A percentile compares a stretch with the other conserved stretches of the same genome.
Conservation (phyloP, 495 filamentous ascomycete genomes). For the Daldinia concentrica region DNA sequence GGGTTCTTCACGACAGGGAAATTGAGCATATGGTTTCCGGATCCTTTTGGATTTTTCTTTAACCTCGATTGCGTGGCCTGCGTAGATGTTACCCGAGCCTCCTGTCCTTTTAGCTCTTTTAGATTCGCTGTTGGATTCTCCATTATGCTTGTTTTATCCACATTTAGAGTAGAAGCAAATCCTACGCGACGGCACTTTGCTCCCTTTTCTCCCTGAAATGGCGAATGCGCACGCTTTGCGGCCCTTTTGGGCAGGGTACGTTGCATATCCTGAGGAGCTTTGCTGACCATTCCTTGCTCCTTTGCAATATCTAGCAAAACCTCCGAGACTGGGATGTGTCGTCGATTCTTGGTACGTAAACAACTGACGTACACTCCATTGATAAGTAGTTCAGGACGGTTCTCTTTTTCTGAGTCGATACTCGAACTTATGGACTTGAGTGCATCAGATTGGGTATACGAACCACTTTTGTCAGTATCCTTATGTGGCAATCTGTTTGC, state of each 20-base stretch:
- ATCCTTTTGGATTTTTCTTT: conserved; percentile 34
- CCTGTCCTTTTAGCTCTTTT: not conserved
- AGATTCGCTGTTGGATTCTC: conserved; percentile 1
- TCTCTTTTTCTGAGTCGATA: conserved; percentile 7
- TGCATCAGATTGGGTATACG: not conserved
- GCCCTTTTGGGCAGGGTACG: conserved; percentile 4
- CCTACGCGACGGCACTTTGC: conserved; percentile 42
- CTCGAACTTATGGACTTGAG: not conserved
- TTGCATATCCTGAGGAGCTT: conserved; percentile 24
- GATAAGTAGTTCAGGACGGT: conserved; percentile 12
- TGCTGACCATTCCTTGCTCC: conserved; percentile 52
- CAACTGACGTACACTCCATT: conserved; percentile 41
- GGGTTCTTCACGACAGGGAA: conserved; percentile 86
- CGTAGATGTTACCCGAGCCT: conserved; percentile 18
- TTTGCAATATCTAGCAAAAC: conserved; percentile 37
- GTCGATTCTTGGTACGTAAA: conserved; percentile 30
- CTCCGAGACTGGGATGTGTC: conserved; percentile 30
- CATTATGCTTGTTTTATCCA: not conserved
- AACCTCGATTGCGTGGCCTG: conserved; percentile 32
- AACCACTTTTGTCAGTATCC: not conserved
- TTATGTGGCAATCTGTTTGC: not conserved
- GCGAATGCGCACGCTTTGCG: conserved; percentile 28
- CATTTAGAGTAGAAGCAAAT: conserved; percentile 13
- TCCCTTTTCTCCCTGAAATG: conserved; percentile 17
- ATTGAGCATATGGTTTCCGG: conserved; percentile 56